Percentiles rank a stretch among this genome's conserved stretches.
phyloP scores from a whole-genome alignment of 805 yeast species.

The Grigorovia humatica region DNA sequence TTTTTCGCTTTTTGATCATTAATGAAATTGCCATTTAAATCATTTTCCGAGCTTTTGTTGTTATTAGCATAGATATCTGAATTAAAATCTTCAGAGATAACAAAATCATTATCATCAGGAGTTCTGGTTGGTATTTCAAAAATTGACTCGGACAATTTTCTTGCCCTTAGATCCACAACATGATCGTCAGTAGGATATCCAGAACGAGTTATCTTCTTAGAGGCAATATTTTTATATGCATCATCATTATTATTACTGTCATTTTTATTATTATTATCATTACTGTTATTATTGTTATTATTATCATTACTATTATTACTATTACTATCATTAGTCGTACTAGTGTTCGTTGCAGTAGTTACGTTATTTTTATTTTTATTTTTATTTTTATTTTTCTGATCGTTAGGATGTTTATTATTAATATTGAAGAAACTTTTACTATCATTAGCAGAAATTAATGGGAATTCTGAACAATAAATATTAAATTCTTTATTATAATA shows the following conservation, averaged over 20 bases:
- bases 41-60: background rate
- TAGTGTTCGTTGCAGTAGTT: too few species aligned
- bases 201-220: background rate
- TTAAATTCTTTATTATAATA: conserved; percentile 53
- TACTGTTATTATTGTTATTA: background rate
- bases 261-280: background rate
- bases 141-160: conserved; percentile 18
- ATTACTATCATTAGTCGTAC: conserved; percentile 13
- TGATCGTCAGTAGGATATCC: conserved; percentile 24
- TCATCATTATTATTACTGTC: background rate
- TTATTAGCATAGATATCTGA: background rate
- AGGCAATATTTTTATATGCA: background rate
- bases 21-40: background rate
- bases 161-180: conserved; percentile 20
- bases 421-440: background rate
- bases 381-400: background rate
- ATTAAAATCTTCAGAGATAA: background rate
- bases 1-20: background rate
- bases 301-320: too few species aligned
- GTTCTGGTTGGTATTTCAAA: background rate
- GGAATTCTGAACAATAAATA: conserved; percentile 48
- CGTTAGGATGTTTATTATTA: background rate
- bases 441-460: conserved; percentile 36
- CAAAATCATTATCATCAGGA: background rate
- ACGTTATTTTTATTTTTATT: too few species aligned